phyloP scores from a whole-genome alignment of 2,329 filamentous ascomycete species.

The Triangularia verruculosa region DNA sequence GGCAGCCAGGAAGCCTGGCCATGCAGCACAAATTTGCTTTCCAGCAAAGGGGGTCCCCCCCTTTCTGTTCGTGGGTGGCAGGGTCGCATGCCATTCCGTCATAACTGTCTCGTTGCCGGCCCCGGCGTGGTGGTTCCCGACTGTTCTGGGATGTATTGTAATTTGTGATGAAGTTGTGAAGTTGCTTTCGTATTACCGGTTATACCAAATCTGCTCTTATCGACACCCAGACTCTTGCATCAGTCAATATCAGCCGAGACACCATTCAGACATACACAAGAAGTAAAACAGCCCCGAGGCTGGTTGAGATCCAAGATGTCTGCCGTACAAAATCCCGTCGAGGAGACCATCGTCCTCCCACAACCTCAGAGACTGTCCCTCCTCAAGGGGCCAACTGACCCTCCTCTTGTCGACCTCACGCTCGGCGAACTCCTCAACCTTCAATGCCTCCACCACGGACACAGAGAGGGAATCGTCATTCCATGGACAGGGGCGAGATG shows the following conservation, averaged over 20 bases:
- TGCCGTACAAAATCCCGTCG: conserved; percentile 11
- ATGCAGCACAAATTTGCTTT: not conserved
- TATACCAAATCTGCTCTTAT: not conserved
- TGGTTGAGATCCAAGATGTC: conserved; percentile 17
- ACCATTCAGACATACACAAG: not conserved
- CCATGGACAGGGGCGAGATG: conserved; percentile 74
- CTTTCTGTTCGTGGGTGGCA: not conserved
- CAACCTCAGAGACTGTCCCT: conserved; percentile 49
- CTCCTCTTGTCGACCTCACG: conserved; percentile 67
- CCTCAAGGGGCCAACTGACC: conserved; percentile 65
- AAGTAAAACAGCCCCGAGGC: not conserved
- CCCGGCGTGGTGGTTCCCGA: conserved; percentile 10
- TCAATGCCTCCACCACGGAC: conserved; percentile 63
- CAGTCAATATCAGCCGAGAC: not conserved
- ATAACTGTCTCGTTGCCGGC: conserved; percentile 7
- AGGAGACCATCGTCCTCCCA: conserved; percentile 21
- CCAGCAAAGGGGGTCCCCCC: not conserved
- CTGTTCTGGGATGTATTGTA: conserved; percentile 4
- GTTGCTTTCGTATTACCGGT: not conserved
- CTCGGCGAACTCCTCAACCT: conserved; percentile 70
- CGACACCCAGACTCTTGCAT: not conserved
- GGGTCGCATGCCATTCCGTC: conserved; percentile 10
- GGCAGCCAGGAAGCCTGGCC: conserved; percentile 4
- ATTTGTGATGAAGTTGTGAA: conserved; percentile 2
- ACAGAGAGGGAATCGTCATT: conserved; percentile 67